Base-by-base conservation (phyloP, 345 rosid species). In the Syzygium grande region DNA sequence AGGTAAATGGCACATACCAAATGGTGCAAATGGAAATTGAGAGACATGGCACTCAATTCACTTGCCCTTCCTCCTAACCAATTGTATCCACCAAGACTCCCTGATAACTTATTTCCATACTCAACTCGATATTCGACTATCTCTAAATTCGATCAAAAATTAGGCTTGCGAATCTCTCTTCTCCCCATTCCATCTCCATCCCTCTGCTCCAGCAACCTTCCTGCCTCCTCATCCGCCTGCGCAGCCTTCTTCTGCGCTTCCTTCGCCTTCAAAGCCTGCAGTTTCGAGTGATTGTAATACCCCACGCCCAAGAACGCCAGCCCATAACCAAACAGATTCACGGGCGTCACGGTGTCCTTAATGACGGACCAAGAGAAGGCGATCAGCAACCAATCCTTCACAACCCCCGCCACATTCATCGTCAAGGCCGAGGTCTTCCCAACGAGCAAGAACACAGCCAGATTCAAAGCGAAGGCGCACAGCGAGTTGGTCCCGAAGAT, bases 391-490 rank as follows among this genome's bases (percentile, higher is more conserved):
- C 99, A 97, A 87, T 97, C 99, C 91, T 97, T 97, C 5, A 97
- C 99, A 12, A 97, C 99, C 78, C 99, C 99, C 58, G 99, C 99
- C 59, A 97, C 99, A 89, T 97, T 97, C 99, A 97, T 97, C 9
- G 99, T 96, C 90, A 97, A 90, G 21, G 99, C 99, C 2, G 99
- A 97, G 22, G 99, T 97, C 90, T 97, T 97, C 11, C 99, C 99
- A 15, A 97, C 99, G 15, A 97, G 96, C 87, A 97, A 90, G 93
- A 97, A 97, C 89, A 97, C 99, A 9, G 99, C 99, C 0, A 96
- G 96, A 88, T 97, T 97, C 93, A 97, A 87, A 1, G 99, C 99
- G 27, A 97, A 97, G 10, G 99, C 99, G 77, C 99, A 97, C 4
- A 96, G 1, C 2, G 99, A 95, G 87, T 97, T 97, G 86, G 99